Conservation (phyloP, 805 yeast genomes). For the Yarrowia alimentaria region DNA sequence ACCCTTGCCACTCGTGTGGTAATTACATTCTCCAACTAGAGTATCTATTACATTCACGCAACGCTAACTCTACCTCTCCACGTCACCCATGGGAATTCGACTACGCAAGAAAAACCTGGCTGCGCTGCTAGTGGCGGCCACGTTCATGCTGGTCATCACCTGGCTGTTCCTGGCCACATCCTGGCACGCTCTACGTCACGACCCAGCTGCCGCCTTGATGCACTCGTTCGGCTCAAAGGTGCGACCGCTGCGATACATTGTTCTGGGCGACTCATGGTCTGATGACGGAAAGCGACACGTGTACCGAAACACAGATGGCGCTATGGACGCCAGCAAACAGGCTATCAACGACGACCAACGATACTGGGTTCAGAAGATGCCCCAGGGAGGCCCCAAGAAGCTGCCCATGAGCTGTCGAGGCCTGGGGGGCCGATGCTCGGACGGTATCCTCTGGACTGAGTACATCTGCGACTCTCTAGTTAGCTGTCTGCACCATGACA, state of each 20-base stretch:
- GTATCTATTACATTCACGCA: no score
- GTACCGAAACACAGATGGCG: conserved; percentile 4
- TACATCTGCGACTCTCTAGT: conserved; percentile 17
- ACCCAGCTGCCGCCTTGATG: conserved; percentile 17
- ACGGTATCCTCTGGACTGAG: conserved; percentile 18
- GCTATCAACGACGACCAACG: conserved; percentile 19
- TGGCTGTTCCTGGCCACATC: conserved; percentile 24
- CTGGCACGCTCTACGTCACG: conserved; percentile 20
- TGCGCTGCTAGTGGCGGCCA: conserved; percentile 22
- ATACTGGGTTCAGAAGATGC: conserved; percentile 19
- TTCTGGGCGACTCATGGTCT: conserved; percentile 23
- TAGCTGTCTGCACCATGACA: conserved; percentile 10
- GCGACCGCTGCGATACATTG: conserved; percentile 17
- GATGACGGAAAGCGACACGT: conserved; percentile 19
- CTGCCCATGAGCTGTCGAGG: conserved; percentile 23
- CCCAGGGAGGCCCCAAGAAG: conserved; percentile 26
- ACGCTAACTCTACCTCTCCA: conserved; percentile 25
- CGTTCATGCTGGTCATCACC: conserved; percentile 22
- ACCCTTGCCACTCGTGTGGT: no score
- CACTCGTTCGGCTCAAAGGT: conserved; percentile 25
- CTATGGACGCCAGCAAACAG: conserved; percentile 1
- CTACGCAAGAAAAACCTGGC: conserved; percentile 26
- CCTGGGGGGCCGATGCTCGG: conserved; percentile 16
- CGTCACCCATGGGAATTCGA: conserved; percentile 20
- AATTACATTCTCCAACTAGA: no score